Conservation (phyloP, 2,329 filamentous ascomycete genomes). For the Nemania serpens region DNA sequence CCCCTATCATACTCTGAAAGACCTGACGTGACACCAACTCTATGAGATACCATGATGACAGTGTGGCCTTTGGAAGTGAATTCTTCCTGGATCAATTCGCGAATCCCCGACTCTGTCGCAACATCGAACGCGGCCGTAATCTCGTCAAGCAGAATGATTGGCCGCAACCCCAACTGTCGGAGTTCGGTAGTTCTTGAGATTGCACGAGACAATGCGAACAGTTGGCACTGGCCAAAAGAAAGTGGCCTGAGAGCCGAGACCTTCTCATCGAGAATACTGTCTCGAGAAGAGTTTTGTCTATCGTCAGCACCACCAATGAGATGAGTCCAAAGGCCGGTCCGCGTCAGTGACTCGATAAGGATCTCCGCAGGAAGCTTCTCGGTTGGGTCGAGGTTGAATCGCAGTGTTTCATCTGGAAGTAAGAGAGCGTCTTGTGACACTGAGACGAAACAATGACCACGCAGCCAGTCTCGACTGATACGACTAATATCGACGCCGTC, state of each 20-base stretch:
- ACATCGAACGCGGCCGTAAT: conserved; percentile 42
- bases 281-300: neutral
- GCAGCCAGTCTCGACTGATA: conserved; percentile 31
- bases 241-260: conserved; percentile 37
- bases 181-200: conserved; percentile 32
- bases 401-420: conserved; percentile 35
- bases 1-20: too few relatives aligned
- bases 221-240: conserved; percentile 43
- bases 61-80: conserved; percentile 38
- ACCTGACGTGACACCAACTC: conserved; percentile 12
- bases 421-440: conserved; percentile 41
- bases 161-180: conserved; percentile 28
- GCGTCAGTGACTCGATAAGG: conserved; percentile 20
- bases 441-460: conserved; percentile 39
- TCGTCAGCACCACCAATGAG: neutral
- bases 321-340: neutral
- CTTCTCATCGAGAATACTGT: conserved; percentile 33
- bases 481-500: conserved; percentile 38
- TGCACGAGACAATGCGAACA: conserved; percentile 42
- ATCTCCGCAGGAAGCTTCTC: conserved; percentile 27
- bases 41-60: conserved; percentile 44
- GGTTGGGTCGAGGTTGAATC: conserved; percentile 40
- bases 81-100: conserved; percentile 41
- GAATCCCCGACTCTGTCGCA: conserved; percentile 40
- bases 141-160: conserved; percentile 43